Base-by-base conservation (phyloP, 2,329 filamentous ascomycete genomes). In the Fonsecaea nubica region DNA sequence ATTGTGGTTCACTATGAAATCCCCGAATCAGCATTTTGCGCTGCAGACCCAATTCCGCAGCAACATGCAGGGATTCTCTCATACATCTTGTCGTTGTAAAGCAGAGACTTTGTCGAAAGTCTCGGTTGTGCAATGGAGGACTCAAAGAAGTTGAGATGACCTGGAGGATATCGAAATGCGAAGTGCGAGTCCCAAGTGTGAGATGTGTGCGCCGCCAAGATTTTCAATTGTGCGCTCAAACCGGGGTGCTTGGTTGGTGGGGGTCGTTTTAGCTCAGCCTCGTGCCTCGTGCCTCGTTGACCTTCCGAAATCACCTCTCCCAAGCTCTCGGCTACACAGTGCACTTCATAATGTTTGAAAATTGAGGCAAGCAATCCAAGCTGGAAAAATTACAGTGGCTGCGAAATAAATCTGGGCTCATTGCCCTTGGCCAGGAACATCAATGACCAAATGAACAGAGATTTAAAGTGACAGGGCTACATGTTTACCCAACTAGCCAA, bases 21-120 rank as follows among this genome's bases (percentile, higher is more conserved):
- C 85, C 86, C 83, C 89, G 92, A 97, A 92, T 97, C 93, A 97
- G 94, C 94, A 97, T 97, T 97, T 97, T 89, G 89, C 93, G 93
- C 93, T 97, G 97, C 93, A 97, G 93, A 84, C 82, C 64, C 83
- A 83, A 69, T 74, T 91, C 92, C 93, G 94, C 97, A 97, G 93
- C 93, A 96, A 92, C 92, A 97, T 97, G 94, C 92, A 87, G 85
- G 85, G 92, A 95, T 91, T 91, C 90, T 71, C 70, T 67, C 67
- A 55, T 71, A 71, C 70, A 72, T 72, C 65, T 72, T 72, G 62
- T 63, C 52, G 35, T 53, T 10, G 58, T 30, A 30, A 33, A 30
- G 35, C 3, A 25, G 25, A 58, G 64, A 78, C 75, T 8, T 77
- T 80, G 25, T 74, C 77, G 76, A 61, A 72, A 50, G 18, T 63